Percentiles rank a stretch among this genome's conserved stretches.
Evolutionary conservation across 2,329 filamentous ascomycete genomes (phyloP).

Genomic region (Diaporthe eres): DNA sequence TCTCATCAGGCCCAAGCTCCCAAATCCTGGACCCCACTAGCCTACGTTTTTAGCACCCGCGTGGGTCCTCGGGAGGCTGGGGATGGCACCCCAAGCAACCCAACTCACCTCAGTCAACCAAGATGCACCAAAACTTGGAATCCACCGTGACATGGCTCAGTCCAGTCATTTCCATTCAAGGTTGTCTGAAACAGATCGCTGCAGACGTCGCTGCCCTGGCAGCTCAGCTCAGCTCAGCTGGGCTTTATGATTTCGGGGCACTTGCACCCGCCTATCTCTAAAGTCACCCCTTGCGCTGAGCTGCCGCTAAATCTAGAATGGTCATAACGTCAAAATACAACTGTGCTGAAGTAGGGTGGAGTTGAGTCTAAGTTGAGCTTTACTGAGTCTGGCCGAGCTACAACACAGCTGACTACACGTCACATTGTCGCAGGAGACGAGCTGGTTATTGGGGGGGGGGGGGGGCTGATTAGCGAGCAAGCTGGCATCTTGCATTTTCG

Average conservation of each 20-base stretch:
- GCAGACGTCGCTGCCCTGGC: background rate
- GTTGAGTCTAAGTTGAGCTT: too few species aligned
- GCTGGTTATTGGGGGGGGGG: too few species aligned
- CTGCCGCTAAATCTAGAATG: too few species aligned
- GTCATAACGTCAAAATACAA: too few species aligned
- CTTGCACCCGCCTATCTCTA: background rate
- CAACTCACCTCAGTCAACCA: background rate
- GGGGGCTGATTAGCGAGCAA: too few species aligned
- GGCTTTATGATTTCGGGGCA: background rate
- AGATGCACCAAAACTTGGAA: constrained; percentile 22
- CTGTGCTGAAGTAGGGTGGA: too few species aligned
- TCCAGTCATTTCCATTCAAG: background rate
- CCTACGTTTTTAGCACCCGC: constrained; percentile 31
- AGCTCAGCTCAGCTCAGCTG: background rate
- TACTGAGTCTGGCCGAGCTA: too few species aligned
- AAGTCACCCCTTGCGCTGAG: too few species aligned
- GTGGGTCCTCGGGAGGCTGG: constrained; percentile 22
- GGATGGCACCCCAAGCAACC: constrained; percentile 8
- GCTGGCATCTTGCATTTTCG: too few species aligned
- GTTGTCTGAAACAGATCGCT: constrained; percentile 11
- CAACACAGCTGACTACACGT: too few species aligned
- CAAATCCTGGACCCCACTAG: constrained; percentile 23
- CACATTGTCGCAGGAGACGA: too few species aligned
- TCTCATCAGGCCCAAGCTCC: constrained; percentile 23
- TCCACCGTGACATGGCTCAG: constrained; percentile 15